phyloP scores from a whole-genome alignment of 495 filamentous ascomycete species.

The Cenococcum geophilum region DNA sequence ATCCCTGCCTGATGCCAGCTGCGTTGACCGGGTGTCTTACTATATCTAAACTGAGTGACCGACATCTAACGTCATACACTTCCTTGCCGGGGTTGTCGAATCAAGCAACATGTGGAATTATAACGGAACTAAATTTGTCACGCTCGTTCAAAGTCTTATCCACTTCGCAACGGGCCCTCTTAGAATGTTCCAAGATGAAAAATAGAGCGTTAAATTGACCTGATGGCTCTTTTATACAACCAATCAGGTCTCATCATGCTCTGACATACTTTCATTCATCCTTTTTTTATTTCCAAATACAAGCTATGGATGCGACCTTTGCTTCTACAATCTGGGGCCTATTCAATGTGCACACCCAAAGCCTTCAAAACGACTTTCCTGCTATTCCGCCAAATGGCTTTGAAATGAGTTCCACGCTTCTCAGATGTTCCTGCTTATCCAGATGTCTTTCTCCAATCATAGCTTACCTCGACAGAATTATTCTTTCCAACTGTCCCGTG shows the following conservation, averaged over 20 bases:
- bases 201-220: constrained; percentile 13
- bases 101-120: not conserved
- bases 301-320: too few species aligned
- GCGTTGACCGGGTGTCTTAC: not conserved
- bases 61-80: not conserved
- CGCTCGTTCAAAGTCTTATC: constrained; percentile 8
- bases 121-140: constrained; percentile 13
- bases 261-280: constrained; percentile 5
- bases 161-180: constrained; percentile 14
- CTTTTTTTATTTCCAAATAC: too few species aligned
- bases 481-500: too few species aligned
- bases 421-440: too few species aligned
- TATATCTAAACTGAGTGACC: not conserved
- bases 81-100: not conserved
- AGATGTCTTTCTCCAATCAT: too few species aligned
- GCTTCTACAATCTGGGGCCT: too few species aligned
- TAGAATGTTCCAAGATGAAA: constrained; percentile 17
- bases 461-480: too few species aligned
- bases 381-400: too few species aligned
- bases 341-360: too few species aligned
- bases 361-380: too few species aligned
- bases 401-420: too few species aligned
- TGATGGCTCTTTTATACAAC: not conserved
- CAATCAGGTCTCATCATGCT: constrained; percentile 15
- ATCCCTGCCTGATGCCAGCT: not conserved